Evolutionary conservation across 1,284 basidiomycete species (phyloP), one percentile per base, ranked within the genome.

Genomic region (Irpex sp.): DNA sequence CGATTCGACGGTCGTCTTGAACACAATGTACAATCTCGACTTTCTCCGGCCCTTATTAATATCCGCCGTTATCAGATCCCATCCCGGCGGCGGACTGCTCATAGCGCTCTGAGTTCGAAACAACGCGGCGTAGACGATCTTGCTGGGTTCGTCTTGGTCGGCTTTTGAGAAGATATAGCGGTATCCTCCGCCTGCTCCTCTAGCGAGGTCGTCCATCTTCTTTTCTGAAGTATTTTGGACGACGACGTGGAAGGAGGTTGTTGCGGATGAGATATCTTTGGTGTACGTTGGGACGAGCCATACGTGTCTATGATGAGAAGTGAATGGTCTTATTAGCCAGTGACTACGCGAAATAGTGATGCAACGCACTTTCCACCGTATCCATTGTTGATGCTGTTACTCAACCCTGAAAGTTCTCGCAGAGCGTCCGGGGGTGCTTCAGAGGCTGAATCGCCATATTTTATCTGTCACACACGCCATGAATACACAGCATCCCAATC

Each of bases 221-320:
- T 39, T 36, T 19, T 46, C 54, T 3, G 58, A 7, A 11, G 17
- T 43, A 5, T 11, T 15, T 26, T 63, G 62, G 1, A 60, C 47
- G 37, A 63, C 59, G 19, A 63, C 51, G 33, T 63, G 58, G 17
- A 63, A 33, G 1, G 58, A 60, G 21, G 62, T 63, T 21, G 59
- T 59, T 3, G 62, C 62, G 7, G 62, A 51, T 7, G 26, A 55
- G 7, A 47, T 19, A 43, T 60, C 58, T 11, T 54, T 63, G 3
- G 62, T 63, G 31, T 57, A 63, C 1, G 53, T 60, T 0, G 62
- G 62, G 5, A 63, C 54, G 9, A 63, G 59, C 62, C 62, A 63
- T 2, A 63, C 62, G 50, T 61, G 54, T 8, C 62, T 63, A 39
- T 35, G 53, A 15, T 46, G 0, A 15, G 0, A 2, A 13, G 39